Base-by-base conservation (phyloP, 306 rosid genomes). In the Quercus berberidifolia region DNA sequence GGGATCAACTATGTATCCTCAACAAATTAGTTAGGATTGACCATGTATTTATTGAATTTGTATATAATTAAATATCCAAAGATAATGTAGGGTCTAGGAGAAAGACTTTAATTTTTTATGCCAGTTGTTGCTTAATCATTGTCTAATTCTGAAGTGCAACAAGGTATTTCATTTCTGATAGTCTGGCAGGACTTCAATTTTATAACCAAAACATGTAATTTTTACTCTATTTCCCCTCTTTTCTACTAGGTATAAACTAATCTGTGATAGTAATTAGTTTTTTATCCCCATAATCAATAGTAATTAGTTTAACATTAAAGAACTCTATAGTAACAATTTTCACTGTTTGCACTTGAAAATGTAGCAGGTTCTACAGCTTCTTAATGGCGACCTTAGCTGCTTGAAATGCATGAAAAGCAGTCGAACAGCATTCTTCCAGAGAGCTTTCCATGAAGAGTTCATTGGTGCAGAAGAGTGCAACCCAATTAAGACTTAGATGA, bases 331-430 rank as follows among this genome's bases (percentile, higher is more conserved):
- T 20, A 20, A 30, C 57, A 46, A 52, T 15, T 20, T 25, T 55
- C 49, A 59, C 55, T 20, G 79, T 28, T 55, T 60, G 78, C 68
- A 77, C 55, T 35, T 85, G 78, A 59, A 21, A 41, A 21, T 80
- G 59, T 60, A 84, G 85, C 94, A 95, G 99, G 96, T 96, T 76
- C 80, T 87, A 4, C 90, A 85, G 78, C 88, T 96, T 79, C 77
- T 96, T 82, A 86, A 73, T 56, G 99, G 97, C 11, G 90, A 96
- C 84, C 89, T 96, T 54, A 85, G 90, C 83, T 83, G 85, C 88
- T 82, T 93, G 41, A 96, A 87, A 91, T 60, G 82, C 83, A 77
- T 89, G 87, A 91, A 89, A 89, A 93, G 90, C 78, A 79, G 75
- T 69, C 79, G 86, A 75, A 11, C 88, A 51, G 85, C 92, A 18